Conservation (phyloP, 495 filamentous ascomycete species). For the Penicillium diatomitis region DNA sequence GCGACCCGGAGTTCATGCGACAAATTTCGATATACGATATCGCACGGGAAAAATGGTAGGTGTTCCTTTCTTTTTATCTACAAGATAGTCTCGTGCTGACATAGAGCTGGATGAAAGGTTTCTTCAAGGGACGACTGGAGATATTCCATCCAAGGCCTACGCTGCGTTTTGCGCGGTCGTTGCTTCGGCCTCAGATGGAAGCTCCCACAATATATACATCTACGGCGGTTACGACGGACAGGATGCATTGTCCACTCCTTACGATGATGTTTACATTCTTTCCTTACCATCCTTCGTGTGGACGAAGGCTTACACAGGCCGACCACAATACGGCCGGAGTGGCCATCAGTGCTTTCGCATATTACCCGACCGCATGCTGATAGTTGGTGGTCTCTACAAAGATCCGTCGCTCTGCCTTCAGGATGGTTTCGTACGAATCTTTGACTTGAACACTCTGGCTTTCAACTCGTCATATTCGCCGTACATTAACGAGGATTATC, state of each 20-base stretch:
- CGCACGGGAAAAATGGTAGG: conserved; percentile 11
- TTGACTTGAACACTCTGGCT: conserved; percentile 46
- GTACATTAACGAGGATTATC: conserved; percentile 43
- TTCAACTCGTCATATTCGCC: conserved; percentile 34
- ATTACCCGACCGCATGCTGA: conserved; percentile 62
- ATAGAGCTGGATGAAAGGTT: conserved; percentile 20
- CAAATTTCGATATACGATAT: conserved; percentile 60
- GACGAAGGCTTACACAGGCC: conserved; percentile 46
- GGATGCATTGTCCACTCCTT: conserved; percentile 21
- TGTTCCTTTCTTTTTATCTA: not conserved
- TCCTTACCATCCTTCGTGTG: conserved; percentile 66
- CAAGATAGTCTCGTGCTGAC: not conserved
- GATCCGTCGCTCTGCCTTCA: conserved; percentile 36
- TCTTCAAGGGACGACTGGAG: conserved; percentile 45
- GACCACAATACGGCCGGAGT: conserved; percentile 36
- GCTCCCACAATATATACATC: conserved; percentile 60
- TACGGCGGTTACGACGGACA: conserved; percentile 59
- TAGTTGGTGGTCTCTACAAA: conserved; percentile 45
- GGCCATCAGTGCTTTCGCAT: conserved; percentile 55
- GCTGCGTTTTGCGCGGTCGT: conserved; percentile 56
- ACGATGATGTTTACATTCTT: conserved; percentile 61
- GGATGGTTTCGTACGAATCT: conserved; percentile 45
- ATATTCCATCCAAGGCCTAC: conserved; percentile 33
- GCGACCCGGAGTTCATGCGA: conserved; percentile 49
- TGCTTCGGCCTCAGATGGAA: conserved; percentile 46